phyloP scores from a whole-genome alignment of 495 filamentous ascomycete species.

The Hyaloscypha hepaticicola region DNA sequence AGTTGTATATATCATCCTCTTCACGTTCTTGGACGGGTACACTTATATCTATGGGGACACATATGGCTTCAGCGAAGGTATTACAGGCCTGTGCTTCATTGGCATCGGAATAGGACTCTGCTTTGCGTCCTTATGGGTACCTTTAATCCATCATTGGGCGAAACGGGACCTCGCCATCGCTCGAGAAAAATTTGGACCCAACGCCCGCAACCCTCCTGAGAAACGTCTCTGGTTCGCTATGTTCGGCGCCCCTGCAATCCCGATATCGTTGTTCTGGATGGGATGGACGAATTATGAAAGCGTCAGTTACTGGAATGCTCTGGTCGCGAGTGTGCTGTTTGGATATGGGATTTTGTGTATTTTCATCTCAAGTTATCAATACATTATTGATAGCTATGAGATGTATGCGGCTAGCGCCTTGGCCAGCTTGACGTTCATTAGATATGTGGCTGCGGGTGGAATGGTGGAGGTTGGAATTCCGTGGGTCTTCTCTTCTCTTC shows the following conservation, averaged over 20 bases:
- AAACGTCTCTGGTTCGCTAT: conserved; percentile 59
- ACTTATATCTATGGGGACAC: conserved; percentile 60
- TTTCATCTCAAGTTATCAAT: conserved; percentile 61
- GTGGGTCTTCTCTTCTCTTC: conserved; percentile 9
- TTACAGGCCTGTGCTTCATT: conserved; percentile 58
- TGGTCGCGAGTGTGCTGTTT: conserved; percentile 48
- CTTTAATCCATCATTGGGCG: conserved; percentile 54
- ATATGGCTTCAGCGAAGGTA: conserved; percentile 51
- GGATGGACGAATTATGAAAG: conserved; percentile 49
- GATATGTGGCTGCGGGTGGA: conserved; percentile 42
- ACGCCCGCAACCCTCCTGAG: conserved; percentile 45
- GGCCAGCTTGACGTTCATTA: conserved; percentile 50
- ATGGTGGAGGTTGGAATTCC: conserved; percentile 35
- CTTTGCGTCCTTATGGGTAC: conserved; percentile 45
- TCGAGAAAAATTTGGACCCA: conserved; percentile 32
- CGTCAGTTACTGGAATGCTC: conserved; percentile 56
- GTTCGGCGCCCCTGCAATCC: conserved; percentile 54
- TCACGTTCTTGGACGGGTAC: conserved; percentile 67
- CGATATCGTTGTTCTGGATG: conserved; percentile 62
- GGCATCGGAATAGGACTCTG: conserved; percentile 57
- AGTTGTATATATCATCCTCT: conserved; percentile 64
- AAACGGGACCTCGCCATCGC: conserved; percentile 43
- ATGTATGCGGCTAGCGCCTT: conserved; percentile 63
- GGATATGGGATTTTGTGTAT: conserved; percentile 63
- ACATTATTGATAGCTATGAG: conserved; percentile 66